A percentile compares a stretch with the other conserved stretches of the same genome.
phyloP scores from a whole-genome alignment of 2,329 filamentous ascomycete genomes.

The Acrocalymma vagum region DNA sequence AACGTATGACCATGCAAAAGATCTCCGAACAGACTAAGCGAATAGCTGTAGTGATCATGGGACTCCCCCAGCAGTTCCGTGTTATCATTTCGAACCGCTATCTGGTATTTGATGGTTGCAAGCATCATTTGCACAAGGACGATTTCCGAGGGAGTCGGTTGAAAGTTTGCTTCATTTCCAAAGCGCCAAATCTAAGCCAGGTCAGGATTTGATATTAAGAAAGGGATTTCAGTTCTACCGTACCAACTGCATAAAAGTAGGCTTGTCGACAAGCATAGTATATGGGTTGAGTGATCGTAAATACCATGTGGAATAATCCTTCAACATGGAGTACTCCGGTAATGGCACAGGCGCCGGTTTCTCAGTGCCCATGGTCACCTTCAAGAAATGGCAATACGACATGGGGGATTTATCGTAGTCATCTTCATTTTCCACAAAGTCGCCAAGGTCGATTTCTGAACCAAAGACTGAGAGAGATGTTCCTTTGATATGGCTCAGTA shows the following conservation, averaged over 20 bases:
- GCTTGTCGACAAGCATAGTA: slow-evolving; percentile 79
- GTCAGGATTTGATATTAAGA: slow-evolving; percentile 7
- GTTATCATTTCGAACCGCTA: slow-evolving; percentile 72
- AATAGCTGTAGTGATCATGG: slow-evolving; percentile 81
- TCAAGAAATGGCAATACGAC: slow-evolving; percentile 75
- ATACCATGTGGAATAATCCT: slow-evolving; percentile 78
- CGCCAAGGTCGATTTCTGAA: slow-evolving; percentile 79
- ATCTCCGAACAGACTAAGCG: slow-evolving; percentile 73
- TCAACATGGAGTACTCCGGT: slow-evolving; percentile 69
- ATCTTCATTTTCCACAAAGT: slow-evolving; percentile 72
- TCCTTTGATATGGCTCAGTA: slow-evolving; percentile 77
- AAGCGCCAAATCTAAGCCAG: slow-evolving; percentile 69
- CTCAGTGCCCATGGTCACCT: slow-evolving; percentile 66
- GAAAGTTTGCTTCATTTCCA: slow-evolving; percentile 74
- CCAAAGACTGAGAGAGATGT: slow-evolving; percentile 81
- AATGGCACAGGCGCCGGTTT: slow-evolving; percentile 65
- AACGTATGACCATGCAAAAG: slow-evolving; percentile 69
- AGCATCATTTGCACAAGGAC: slow-evolving; percentile 83
- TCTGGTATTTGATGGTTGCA: slow-evolving; percentile 80
- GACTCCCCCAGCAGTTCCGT: slow-evolving; percentile 67
- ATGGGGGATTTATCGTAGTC: slow-evolving; percentile 66
- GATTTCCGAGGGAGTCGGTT: slow-evolving; percentile 69
- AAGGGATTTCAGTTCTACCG: slow-evolving; percentile 36
- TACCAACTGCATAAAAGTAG: slow-evolving; percentile 74
- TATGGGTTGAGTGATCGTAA: slow-evolving; percentile 77